Conservation (phyloP, 2,329 filamentous ascomycete species). For the Tolypocladium amazonense region DNA sequence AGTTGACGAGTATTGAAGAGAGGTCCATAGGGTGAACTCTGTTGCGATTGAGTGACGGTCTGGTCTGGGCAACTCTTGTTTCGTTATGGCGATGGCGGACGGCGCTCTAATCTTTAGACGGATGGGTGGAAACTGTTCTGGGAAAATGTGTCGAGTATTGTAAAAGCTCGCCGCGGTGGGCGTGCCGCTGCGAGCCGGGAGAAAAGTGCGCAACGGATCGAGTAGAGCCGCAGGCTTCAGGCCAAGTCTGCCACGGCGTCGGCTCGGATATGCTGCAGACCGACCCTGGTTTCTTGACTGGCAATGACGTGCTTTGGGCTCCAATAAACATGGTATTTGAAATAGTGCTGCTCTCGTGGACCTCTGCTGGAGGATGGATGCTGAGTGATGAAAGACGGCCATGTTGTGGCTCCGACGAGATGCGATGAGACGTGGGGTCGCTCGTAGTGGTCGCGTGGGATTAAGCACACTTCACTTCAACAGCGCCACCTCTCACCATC, state of each 20-base stretch:
- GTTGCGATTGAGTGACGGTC: neutral
- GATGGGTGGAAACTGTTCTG: neutral
- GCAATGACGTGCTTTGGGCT: neutral
- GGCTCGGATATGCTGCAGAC: neutral
- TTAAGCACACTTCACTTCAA: neutral
- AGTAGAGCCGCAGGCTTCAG: neutral
- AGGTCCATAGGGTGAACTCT: neutral
- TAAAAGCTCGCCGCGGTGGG: neutral
- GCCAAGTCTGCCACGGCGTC: neutral
- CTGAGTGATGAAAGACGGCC: neutral
- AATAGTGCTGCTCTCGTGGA: neutral
- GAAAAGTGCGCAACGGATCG: neutral
- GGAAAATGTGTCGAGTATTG: neutral
- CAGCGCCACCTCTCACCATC: neutral
- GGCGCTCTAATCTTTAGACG: constrained; percentile 1
- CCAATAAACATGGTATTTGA: neutral
- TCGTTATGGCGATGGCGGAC: neutral
- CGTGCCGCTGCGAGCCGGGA: neutral
- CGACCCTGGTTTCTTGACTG: neutral
- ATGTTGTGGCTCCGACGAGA: neutral
- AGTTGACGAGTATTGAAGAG: neutral
- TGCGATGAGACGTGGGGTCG: neutral
- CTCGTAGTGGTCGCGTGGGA: neutral
- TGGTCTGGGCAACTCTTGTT: neutral
- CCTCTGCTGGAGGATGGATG: neutral